A percentile compares a stretch with the other conserved stretches of the same genome.
Conservation (phyloP, 768 basidiomycete genomes). For the Dacryopinax primogenitus region DNA sequence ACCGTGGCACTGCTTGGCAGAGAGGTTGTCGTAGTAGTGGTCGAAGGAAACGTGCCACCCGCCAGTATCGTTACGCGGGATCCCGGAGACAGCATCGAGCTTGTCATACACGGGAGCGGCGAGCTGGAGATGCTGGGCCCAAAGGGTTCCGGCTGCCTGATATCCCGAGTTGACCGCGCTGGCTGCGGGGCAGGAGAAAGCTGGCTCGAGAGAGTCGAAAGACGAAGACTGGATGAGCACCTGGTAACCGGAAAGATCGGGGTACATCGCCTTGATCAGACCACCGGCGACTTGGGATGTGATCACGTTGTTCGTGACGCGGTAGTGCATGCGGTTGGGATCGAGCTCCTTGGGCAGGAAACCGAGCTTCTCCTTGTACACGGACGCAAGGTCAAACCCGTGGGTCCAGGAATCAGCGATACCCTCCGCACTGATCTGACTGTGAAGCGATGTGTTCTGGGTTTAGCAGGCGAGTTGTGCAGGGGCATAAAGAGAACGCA, state of each 20-base stretch:
- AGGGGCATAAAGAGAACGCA: conserved; percentile 8
- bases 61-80: conserved; percentile 17
- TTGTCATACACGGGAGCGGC: conserved; percentile 12
- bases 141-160: conserved; percentile 11
- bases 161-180: conserved; percentile 11
- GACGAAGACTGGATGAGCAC: conserved; percentile 16
- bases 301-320: conserved; percentile 21
- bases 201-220: conserved; percentile 20
- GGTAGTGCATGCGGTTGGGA: conserved; percentile 16
- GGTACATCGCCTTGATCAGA: conserved; percentile 18
- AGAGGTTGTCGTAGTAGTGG: conserved; percentile 22
- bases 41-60: conserved; percentile 21
- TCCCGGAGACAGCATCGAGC: conserved; percentile 21
- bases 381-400: conserved; percentile 16
- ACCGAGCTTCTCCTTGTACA: conserved; percentile 19
- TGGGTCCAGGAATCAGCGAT: conserved; percentile 16
- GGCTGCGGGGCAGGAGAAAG: conserved; percentile 15
- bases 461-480: conserved; percentile 11
- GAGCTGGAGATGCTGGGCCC: conserved; percentile 17
- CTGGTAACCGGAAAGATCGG: conserved; percentile 15
- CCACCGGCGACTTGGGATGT: conserved; percentile 14
- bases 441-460: neutral
- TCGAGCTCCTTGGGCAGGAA: conserved; percentile 19
- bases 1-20: conserved; percentile 21
- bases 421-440: conserved; percentile 14